A percentile compares a stretch with the other conserved stretches of the same genome.
phyloP scores from a whole-genome alignment of 352 stramenopile genomes.

The Globisporangium alternatum region DNA sequence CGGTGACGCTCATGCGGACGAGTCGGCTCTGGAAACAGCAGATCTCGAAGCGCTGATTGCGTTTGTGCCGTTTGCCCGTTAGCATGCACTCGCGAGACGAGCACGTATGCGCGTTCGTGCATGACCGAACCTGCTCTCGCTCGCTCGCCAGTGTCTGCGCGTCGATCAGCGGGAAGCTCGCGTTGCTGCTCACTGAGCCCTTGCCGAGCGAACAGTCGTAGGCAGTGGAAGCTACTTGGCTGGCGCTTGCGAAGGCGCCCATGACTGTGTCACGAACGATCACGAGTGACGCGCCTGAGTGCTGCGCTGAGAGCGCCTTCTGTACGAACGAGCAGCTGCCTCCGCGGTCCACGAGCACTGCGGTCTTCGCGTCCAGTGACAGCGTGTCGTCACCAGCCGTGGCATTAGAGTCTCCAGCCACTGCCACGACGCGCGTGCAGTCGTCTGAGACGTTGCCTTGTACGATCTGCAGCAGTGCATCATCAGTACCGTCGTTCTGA shows the following conservation, averaged over 20 bases:
- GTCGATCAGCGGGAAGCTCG: constrained; percentile 31
- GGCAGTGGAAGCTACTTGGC: constrained; percentile 1
- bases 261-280: constrained; percentile 49
- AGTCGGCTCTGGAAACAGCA: constrained; percentile 53
- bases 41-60: constrained; percentile 27
- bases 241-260: constrained; percentile 31
- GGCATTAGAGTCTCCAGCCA: not conserved
- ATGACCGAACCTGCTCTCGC: constrained; percentile 16
- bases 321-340: constrained; percentile 50
- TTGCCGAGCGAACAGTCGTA: constrained; percentile 52
- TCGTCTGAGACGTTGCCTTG: constrained; percentile 19
- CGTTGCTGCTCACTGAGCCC: constrained; percentile 33
- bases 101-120: constrained; percentile 26
- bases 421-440: constrained; percentile 12
- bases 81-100: constrained; percentile 37
- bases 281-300: constrained; percentile 31
- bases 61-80: constrained; percentile 15
- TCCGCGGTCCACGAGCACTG: constrained; percentile 46
- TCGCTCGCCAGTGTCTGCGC: not conserved
- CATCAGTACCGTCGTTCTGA: constrained; percentile 11
- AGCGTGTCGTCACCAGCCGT: not conserved
- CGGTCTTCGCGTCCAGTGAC: constrained; percentile 4
- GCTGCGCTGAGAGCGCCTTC: constrained; percentile 38
- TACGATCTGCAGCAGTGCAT: constrained; percentile 13
- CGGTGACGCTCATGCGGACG: constrained; percentile 34